Evolutionary conservation across 805 yeast genomes (phyloP).

Genomic region (Cyberlindnera maritima): DNA sequence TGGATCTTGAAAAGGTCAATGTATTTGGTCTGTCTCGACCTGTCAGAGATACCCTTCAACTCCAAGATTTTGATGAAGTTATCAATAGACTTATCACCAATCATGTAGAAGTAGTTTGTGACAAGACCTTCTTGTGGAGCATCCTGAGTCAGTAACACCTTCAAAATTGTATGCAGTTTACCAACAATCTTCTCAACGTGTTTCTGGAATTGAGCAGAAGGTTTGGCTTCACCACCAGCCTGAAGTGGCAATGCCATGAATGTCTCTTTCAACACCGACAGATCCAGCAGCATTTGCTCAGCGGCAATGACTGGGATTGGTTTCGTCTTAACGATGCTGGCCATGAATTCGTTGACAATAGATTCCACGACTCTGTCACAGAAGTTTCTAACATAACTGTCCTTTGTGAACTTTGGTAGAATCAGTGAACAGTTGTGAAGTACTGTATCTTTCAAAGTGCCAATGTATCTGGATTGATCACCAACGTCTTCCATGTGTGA

Average conservation of each 20-base stretch:
- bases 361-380: constrained; percentile 75
- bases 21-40: constrained; percentile 22
- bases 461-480: constrained; percentile 69
- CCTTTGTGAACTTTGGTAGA: constrained; percentile 61
- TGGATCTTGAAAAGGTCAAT: constrained; percentile 28
- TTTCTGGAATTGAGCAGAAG: constrained; percentile 34
- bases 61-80: constrained; percentile 66
- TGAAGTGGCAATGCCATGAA: constrained; percentile 32
- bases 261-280: constrained; percentile 58
- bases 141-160: constrained; percentile 59
- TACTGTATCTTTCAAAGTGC: constrained; percentile 50
- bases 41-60: constrained; percentile 51
- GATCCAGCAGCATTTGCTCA: constrained; percentile 78
- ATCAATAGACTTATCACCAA: constrained; percentile 59
- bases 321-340: constrained; percentile 55
- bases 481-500: constrained; percentile 55
- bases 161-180: constrained; percentile 62
- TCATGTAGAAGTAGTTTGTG: constrained; percentile 59
- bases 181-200: constrained; percentile 41
- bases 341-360: constrained; percentile 52
- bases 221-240: constrained; percentile 13
- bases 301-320: constrained; percentile 71
- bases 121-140: constrained; percentile 67
- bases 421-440: constrained; percentile 44
- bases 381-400: constrained; percentile 66